These are phyloP conservation scores for Crepidotus variabilis DNA, from an alignment of 768 basidiomycete genomes.

Conservation along the genomic window DNA sequence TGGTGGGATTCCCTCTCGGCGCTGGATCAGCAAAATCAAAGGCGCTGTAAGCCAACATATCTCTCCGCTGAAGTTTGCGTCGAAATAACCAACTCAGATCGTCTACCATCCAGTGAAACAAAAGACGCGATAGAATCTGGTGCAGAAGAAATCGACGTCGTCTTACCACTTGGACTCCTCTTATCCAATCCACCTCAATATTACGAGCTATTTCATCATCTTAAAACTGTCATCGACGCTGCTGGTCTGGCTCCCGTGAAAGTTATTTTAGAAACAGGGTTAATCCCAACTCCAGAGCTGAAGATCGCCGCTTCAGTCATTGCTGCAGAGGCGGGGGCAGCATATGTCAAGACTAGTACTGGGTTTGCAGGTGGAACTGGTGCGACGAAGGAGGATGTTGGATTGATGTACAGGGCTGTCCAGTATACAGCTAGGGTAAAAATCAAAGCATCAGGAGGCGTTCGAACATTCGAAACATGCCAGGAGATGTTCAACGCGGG, in stretches of 20 bases:
- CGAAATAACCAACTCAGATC: background rate
- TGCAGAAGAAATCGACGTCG: slow-evolving; percentile 50
- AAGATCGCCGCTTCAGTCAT: slow-evolving; percentile 45
- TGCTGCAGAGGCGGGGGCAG: slow-evolving; percentile 46
- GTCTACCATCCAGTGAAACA: slow-evolving; percentile 30
- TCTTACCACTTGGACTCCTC: slow-evolving; percentile 45
- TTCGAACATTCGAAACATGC: slow-evolving; percentile 43
- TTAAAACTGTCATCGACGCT: slow-evolving; percentile 33
- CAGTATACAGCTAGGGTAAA: slow-evolving; percentile 28
- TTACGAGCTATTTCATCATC: slow-evolving; percentile 33
- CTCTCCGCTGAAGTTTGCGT: background rate
- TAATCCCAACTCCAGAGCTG: slow-evolving; percentile 37
- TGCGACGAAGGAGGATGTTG: slow-evolving; percentile 41
- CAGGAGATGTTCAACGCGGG: slow-evolving; percentile 45
- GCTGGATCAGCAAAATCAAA: slow-evolving; percentile 40
- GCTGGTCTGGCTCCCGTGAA: slow-evolving; percentile 35
- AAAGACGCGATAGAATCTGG: slow-evolving; percentile 41
- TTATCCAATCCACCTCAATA: slow-evolving; percentile 33
- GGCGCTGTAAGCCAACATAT: slow-evolving; percentile 33
- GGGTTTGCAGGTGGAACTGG: slow-evolving; percentile 44
- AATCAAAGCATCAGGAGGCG: slow-evolving; percentile 51
- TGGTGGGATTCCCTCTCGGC: slow-evolving; percentile 50
- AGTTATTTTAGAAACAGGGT: slow-evolving; percentile 49
- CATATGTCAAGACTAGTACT: slow-evolving; percentile 53
- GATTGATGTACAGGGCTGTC: slow-evolving; percentile 38